These are phyloP conservation scores for Parietaria judaica DNA, from an alignment of 306 rosid genomes.

Conservation along the genomic window DNA sequence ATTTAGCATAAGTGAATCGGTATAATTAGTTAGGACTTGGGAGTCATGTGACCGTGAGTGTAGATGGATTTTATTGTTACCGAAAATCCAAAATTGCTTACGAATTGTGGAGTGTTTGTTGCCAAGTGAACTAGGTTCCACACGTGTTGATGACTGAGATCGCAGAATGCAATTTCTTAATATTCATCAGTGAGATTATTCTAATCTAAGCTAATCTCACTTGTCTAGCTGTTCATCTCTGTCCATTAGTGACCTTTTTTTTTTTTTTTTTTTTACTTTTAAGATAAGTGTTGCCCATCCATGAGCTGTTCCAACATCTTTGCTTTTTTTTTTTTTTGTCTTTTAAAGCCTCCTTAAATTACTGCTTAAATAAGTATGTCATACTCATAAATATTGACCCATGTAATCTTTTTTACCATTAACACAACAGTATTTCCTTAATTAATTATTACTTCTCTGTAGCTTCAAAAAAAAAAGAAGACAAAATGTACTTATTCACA, in stretches of 20 bases:
- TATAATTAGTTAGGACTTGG: no score
- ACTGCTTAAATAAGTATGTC: background rate
- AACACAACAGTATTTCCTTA: no score
- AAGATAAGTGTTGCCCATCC: background rate
- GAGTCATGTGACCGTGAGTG: background rate
- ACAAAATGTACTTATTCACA: background rate
- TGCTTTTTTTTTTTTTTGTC: background rate
- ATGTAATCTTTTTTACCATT: no score
- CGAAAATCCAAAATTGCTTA: background rate
- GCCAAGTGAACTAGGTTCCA: conserved; percentile 1
- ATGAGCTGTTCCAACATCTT: background rate
- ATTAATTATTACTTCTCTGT: no score
- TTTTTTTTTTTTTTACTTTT: background rate
- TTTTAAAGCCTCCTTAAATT: background rate
- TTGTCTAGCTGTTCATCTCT: background rate
- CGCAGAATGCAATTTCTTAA: background rate
- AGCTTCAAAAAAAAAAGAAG: no score
- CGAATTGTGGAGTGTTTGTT: background rate
- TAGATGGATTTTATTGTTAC: background rate
- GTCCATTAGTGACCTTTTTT: background rate
- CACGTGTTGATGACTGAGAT: conserved; percentile 11
- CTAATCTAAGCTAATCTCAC: background rate
- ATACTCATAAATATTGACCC: no score
- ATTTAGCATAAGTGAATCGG: no score
- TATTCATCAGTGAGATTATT: background rate